Conservation (phyloP, 2,329 filamentous ascomycete genomes). For the Acarospora socialis region DNA sequence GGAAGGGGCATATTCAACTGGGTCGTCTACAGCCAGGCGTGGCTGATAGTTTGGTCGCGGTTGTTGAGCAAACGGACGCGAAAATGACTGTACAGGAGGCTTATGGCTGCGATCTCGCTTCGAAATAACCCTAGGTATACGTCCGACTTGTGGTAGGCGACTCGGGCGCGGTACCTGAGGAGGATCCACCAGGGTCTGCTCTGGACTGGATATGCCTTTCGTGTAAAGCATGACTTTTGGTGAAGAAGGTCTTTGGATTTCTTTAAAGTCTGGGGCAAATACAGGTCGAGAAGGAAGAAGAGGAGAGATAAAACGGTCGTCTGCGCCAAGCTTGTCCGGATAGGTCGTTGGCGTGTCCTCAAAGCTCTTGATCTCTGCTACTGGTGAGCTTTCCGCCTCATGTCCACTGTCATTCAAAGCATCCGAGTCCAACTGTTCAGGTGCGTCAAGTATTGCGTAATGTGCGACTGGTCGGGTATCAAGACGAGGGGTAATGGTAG, state of each 20-base stretch:
- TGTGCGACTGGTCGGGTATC: conserved; percentile 37
- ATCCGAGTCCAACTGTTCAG: conserved; percentile 27
- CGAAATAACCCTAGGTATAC: conserved; percentile 71
- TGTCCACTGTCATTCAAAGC: conserved; percentile 34
- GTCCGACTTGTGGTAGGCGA: conserved; percentile 64
- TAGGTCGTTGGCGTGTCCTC: conserved; percentile 6
- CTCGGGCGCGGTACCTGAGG: conserved; percentile 36
- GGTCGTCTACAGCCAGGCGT: conserved; percentile 2
- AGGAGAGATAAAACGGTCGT: conserved; percentile 1
- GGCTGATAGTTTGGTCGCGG: conserved; percentile 19
- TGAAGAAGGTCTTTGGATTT: conserved; percentile 19
- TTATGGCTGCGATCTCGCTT: conserved; percentile 47
- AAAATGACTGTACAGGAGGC: conserved; percentile 67
- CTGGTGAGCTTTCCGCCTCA: conserved; percentile 23
- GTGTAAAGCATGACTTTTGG: conserved; percentile 25
- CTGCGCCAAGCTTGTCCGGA: conserved; percentile 1
- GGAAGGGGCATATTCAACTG: conserved; percentile 14
- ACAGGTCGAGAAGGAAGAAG: conserved; percentile 30
- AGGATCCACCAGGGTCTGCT: conserved; percentile 15
- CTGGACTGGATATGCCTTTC: conserved; percentile 14
- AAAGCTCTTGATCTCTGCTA: conserved; percentile 3
- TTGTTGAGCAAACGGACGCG: conserved; percentile 54
- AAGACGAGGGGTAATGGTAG: conserved; percentile 25
- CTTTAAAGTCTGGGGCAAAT: conserved; percentile 20
- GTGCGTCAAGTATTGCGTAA: conserved; percentile 42